Evolutionary conservation across 1,284 basidiomycete genomes (phyloP).

Genomic region (Volvariella volvacea): DNA sequence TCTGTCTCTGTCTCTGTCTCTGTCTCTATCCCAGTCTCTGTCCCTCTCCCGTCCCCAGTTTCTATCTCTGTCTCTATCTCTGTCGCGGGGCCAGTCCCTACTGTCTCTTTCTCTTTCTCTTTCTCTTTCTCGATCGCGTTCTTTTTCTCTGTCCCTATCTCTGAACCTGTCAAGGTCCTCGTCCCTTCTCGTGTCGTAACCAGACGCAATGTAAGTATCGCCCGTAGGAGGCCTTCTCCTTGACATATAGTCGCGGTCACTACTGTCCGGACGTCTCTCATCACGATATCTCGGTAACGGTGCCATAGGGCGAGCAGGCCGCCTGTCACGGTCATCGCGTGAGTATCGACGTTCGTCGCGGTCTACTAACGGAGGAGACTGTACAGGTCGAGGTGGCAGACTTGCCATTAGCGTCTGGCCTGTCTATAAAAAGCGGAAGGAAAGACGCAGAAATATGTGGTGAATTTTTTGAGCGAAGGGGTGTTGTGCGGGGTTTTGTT

Average conservation of each 20-base stretch:
- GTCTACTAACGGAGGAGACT: slow-evolving; percentile 11
- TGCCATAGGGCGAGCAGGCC: slow-evolving; percentile 13
- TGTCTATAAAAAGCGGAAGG: background rate
- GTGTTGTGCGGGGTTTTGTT: background rate
- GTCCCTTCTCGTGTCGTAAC: slow-evolving; percentile 19
- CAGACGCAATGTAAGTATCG: slow-evolving; percentile 24
- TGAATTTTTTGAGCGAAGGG: too few relatives aligned
- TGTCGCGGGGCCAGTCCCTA: slow-evolving; percentile 7
- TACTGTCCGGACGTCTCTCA: too few relatives aligned
- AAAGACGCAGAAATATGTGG: too few relatives aligned
- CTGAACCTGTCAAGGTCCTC: slow-evolving; percentile 17
- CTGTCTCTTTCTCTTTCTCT: slow-evolving; percentile 13
- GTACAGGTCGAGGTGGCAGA: slow-evolving; percentile 32
- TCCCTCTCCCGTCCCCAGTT: slow-evolving; percentile 4
- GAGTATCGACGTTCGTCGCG: slow-evolving; percentile 16
- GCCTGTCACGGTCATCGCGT: slow-evolving; percentile 14
- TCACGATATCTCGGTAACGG: slow-evolving; percentile 4
- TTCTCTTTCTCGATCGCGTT: slow-evolving; percentile 15
- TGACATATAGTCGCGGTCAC: too few relatives aligned
- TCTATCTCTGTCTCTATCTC: slow-evolving; percentile 15
- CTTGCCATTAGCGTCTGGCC: slow-evolving; percentile 21
- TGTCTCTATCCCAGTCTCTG: background rate
- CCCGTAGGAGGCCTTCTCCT: slow-evolving; percentile 9
- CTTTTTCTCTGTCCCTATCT: slow-evolving; percentile 19
- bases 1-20: too few relatives aligned